phyloP scores from a whole-genome alignment of 2,329 filamentous ascomycete species.

The Didymosphaeria variabile region DNA sequence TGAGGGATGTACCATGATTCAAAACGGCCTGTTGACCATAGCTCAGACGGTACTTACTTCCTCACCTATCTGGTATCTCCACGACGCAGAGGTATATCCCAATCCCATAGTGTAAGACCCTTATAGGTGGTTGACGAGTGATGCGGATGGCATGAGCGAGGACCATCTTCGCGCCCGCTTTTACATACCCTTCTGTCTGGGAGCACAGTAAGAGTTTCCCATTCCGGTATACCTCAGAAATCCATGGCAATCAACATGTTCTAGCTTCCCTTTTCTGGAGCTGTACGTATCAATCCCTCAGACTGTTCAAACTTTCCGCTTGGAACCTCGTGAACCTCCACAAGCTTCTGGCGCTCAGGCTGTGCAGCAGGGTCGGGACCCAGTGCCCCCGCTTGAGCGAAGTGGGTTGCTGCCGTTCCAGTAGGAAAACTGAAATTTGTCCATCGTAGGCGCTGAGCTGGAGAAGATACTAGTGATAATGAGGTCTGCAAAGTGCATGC shows the following conservation, averaged over 20 bases:
- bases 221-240: not conserved
- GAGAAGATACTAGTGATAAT: not conserved
- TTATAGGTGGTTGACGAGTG: not conserved
- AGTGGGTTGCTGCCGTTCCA: not conserved
- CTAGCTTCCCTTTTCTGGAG: not conserved
- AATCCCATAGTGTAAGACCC: not conserved
- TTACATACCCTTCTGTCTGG: conserved; percentile 1
- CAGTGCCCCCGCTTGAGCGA: not conserved
- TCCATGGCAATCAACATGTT: not conserved
- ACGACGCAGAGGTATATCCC: not conserved
- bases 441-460: not conserved
- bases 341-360: not conserved
- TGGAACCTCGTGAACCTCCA: not conserved
- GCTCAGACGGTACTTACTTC: not conserved
- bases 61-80: not conserved
- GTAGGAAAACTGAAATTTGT: not conserved
- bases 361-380: not conserved
- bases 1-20: no score
- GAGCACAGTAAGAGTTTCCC: not conserved
- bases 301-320: not conserved
- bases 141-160: not conserved
- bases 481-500: no score
- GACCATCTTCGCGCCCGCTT: not conserved
- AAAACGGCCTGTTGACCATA: not conserved
- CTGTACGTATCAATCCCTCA: not conserved